Conservation (phyloP, 257 asterid species). For the Solanum phureja region DNA sequence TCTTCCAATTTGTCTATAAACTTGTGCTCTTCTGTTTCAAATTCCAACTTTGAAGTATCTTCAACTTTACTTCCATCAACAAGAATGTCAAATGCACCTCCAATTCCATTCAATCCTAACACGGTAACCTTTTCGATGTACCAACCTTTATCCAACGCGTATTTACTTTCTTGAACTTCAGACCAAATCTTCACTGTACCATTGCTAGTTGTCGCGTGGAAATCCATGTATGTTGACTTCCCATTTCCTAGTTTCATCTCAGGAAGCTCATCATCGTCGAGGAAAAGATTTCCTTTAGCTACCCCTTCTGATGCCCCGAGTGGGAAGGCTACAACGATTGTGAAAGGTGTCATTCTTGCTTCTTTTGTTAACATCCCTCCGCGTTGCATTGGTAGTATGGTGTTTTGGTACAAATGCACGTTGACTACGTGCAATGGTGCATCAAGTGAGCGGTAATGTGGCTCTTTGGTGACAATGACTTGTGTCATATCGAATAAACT, state of each 20-base stretch:
- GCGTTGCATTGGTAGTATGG: constrained; percentile 78
- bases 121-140: constrained; percentile 57
- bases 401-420: constrained; percentile 67
- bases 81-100: constrained; percentile 26
- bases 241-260: constrained; percentile 77
- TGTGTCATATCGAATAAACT: constrained; percentile 55
- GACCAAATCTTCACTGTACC: constrained; percentile 72
- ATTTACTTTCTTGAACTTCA: constrained; percentile 52
- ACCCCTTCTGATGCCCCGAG: constrained; percentile 35
- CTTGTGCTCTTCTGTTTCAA: constrained; percentile 27
- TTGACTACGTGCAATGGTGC: constrained; percentile 72
- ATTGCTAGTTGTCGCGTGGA: constrained; percentile 40
- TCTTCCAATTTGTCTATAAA: constrained; percentile 17
- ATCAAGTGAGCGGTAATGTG: constrained; percentile 30
- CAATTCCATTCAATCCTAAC: constrained; percentile 48
- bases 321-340: constrained; percentile 65
- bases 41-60: constrained; percentile 28
- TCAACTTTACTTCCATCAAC: constrained; percentile 32
- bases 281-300: constrained; percentile 61
- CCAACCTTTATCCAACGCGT: constrained; percentile 70
- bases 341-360: constrained; percentile 74
- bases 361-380: constrained; percentile 80
- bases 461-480: constrained; percentile 35
- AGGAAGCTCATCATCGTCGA: constrained; percentile 77
- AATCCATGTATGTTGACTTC: constrained; percentile 47